Conservation (phyloP, 176 grass and related monocot species). For the Leersia perrieri region DNA sequence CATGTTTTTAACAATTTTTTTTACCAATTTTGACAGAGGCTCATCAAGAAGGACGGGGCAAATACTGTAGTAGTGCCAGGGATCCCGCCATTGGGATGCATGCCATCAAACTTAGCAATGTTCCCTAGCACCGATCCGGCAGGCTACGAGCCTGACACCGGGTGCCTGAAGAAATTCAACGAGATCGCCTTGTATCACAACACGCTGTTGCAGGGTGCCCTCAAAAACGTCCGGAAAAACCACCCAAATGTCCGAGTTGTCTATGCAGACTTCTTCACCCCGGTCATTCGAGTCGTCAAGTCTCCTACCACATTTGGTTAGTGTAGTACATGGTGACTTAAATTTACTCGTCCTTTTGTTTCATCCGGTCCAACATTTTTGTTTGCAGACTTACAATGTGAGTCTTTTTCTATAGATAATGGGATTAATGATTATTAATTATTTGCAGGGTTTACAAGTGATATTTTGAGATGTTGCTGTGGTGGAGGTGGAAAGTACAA, state of each 20-base stretch:
- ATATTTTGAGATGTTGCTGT: constrained; percentile 45
- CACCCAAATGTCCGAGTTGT: constrained; percentile 15
- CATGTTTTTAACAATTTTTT: too few species aligned
- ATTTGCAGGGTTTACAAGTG: constrained; percentile 38
- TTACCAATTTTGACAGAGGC: constrained; percentile 5
- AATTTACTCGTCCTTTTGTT: neutral
- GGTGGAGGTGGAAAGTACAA: constrained; percentile 55
- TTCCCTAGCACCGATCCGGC: constrained; percentile 6
- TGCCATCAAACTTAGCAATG: constrained; percentile 28
- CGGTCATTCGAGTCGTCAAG: constrained; percentile 26
- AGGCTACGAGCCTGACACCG: constrained; percentile 40
- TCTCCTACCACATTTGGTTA: neutral
- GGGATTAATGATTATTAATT: neutral
- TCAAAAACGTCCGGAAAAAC: neutral
- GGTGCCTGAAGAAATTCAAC: constrained; percentile 55
- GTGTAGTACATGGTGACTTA: neutral
- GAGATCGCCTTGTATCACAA: constrained; percentile 52
- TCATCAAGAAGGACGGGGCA: constrained; percentile 46
- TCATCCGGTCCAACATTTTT: neutral
- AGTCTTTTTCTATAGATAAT: neutral
- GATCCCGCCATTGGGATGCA: constrained; percentile 57
- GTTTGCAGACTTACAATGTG: neutral
- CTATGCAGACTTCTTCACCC: constrained; percentile 52
- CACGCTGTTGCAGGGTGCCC: constrained; percentile 19
- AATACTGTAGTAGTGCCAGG: constrained; percentile 54